Conservation (phyloP, 176 grass and related monocot species). For the Themeda triandra region DNA sequence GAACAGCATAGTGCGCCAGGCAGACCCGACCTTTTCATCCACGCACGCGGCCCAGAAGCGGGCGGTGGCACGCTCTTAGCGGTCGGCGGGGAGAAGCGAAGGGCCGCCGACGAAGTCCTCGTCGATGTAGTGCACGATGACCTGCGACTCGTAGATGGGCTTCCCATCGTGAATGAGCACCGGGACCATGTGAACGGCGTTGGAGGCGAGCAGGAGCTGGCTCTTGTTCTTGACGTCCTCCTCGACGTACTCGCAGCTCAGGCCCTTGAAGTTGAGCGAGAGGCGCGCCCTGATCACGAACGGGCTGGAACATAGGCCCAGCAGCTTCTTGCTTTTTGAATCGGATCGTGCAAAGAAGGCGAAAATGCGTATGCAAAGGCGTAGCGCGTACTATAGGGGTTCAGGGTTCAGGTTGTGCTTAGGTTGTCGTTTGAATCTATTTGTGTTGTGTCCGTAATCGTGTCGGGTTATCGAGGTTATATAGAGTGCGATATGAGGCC, state of each 20-base stretch:
- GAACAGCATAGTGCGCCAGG: conserved; percentile 35
- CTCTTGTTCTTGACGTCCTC: conserved; percentile 53
- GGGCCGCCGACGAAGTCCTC: conserved; percentile 33
- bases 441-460: no score
- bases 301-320: conserved; percentile 32
- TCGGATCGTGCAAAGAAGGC: no score
- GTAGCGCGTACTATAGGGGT: no score
- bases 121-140: conserved; percentile 63
- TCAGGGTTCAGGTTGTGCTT: no score
- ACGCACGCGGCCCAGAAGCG: conserved; percentile 59
- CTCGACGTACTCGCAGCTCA: conserved; percentile 50
- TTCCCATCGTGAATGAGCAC: conserved; percentile 56
- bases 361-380: no score
- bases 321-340: no score
- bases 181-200: conserved; percentile 58
- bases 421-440: no score
- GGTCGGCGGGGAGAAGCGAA: conserved; percentile 38
- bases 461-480: not conserved
- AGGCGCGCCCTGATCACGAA: conserved; percentile 32
- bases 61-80: conserved; percentile 36
- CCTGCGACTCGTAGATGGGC: conserved; percentile 35
- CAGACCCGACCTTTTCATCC: conserved; percentile 48
- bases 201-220: conserved; percentile 41
- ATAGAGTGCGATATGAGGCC: not conserved
- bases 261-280: conserved; percentile 49